These are phyloP conservation scores for Talaromyces sp. DNA, from an alignment of 2,329 filamentous ascomycete species.

Conservation along the genomic window DNA sequence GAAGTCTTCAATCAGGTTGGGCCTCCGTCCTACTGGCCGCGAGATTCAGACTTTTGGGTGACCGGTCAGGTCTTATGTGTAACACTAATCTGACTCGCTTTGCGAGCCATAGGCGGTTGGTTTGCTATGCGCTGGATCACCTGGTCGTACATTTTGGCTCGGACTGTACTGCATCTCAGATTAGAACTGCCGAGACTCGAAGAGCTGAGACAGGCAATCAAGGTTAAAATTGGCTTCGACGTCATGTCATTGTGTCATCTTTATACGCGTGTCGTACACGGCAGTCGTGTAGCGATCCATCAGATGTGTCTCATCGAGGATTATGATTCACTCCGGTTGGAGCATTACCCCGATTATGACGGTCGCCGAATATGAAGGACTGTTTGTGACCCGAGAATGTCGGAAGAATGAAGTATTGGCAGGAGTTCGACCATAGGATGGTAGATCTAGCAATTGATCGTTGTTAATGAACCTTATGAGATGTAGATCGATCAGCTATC, in stretches of 20 bases:
- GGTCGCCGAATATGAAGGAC: background rate
- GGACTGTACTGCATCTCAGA: background rate
- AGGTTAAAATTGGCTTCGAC: background rate
- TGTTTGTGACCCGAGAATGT: background rate
- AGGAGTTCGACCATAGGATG: background rate
- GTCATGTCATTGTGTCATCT: background rate
- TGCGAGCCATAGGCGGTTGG: background rate
- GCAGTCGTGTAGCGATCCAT: background rate
- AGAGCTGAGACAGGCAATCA: background rate
- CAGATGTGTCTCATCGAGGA: background rate
- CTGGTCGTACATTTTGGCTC: background rate
- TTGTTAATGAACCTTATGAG: background rate
- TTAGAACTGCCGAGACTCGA: background rate
- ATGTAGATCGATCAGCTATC: background rate
- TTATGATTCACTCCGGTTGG: background rate
- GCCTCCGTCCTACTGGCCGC: constrained; percentile 4
- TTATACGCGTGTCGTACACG: background rate
- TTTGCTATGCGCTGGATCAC: background rate
- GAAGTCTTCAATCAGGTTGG: constrained; percentile 11
- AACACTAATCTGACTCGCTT: background rate
- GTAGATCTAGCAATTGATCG: background rate
- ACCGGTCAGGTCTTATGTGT: background rate
- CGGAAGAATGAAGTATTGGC: background rate
- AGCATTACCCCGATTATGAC: background rate
- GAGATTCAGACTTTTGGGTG: background rate